Evolutionary conservation across 2,329 filamentous ascomycete species (phyloP).

Genomic region (Aureobasidium subglaciale): DNA sequence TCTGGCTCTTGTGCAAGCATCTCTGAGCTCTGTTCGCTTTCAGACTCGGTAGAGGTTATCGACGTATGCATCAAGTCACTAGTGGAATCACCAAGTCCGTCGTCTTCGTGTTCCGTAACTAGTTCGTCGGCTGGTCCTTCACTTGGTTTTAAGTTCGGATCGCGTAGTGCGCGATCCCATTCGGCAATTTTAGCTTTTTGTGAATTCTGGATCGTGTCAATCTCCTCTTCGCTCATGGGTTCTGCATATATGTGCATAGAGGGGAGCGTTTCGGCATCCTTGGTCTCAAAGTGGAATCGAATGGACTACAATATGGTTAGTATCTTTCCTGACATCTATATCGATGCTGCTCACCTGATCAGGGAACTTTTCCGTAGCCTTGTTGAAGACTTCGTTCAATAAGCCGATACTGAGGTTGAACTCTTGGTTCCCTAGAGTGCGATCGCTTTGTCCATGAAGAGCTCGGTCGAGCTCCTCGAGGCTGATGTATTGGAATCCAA

Average conservation of each 20-base stretch:
- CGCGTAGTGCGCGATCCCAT: slow-evolving; percentile 50
- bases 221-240: slow-evolving; percentile 67
- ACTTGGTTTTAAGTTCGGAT: slow-evolving; percentile 2
- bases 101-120: background rate
- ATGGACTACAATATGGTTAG: slow-evolving; percentile 47
- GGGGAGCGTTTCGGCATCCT: slow-evolving; percentile 21
- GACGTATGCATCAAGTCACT: background rate
- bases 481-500: slow-evolving; percentile 92
- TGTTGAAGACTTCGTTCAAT: slow-evolving; percentile 71
- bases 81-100: background rate
- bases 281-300: slow-evolving; percentile 73
- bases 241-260: slow-evolving; percentile 88
- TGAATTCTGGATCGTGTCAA: slow-evolving; percentile 64
- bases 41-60: too few species aligned
- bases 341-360: slow-evolving; percentile 40
- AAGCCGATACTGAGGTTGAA: slow-evolving; percentile 75
- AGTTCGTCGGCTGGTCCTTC: background rate
- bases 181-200: slow-evolving; percentile 59
- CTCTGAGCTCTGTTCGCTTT: background rate
- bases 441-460: slow-evolving; percentile 69
- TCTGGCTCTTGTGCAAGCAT: background rate
- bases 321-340: background rate
- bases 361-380: slow-evolving; percentile 68
- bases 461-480: slow-evolving; percentile 82
- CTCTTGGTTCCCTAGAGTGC: slow-evolving; percentile 67